Percentiles rank a stretch among this genome's conserved stretches.
Conservation (phyloP, 148 eudicot species). For the Spergularia bocconei region DNA sequence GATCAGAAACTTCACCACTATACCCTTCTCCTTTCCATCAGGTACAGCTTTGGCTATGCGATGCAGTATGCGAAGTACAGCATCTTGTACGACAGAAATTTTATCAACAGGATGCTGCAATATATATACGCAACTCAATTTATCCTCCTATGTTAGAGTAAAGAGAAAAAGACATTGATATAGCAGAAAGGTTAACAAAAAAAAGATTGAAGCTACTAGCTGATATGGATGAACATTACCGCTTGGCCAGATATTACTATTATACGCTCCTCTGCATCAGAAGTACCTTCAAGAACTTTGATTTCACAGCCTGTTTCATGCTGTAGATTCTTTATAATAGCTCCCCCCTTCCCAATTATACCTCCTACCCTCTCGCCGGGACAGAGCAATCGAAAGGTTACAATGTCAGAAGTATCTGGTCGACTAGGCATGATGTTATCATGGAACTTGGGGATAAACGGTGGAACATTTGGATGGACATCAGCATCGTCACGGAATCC, state of each 20-base stretch:
- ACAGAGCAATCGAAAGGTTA: slow-evolving; percentile 69
- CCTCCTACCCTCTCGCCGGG: slow-evolving; percentile 81
- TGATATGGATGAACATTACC: slow-evolving; percentile 45
- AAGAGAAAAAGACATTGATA: not conserved
- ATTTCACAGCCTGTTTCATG: slow-evolving; percentile 93
- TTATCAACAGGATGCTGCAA: slow-evolving; percentile 91
- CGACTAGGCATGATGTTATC: slow-evolving; percentile 45
- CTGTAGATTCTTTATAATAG: slow-evolving; percentile 61
- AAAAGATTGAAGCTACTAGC: not conserved
- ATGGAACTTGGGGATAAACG: slow-evolving; percentile 29
- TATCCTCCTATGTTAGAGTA: not conserved
- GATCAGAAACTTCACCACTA: slow-evolving; percentile 69
- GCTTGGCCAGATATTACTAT: slow-evolving; percentile 83
- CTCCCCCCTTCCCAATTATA: slow-evolving; percentile 93
- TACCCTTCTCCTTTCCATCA: slow-evolving; percentile 60
- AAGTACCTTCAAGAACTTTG: slow-evolving; percentile 58
- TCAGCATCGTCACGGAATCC: slow-evolving; percentile 47
- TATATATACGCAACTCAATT: slow-evolving; percentile 16
- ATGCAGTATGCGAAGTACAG: slow-evolving; percentile 73
- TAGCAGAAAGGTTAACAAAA: not conserved
- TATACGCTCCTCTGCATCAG: slow-evolving; percentile 74
- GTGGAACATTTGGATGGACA: slow-evolving; percentile 27
- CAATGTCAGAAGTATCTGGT: slow-evolving; percentile 46
- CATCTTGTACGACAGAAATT: slow-evolving; percentile 78
- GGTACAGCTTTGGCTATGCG: slow-evolving; percentile 64